Base-by-base conservation (phyloP, 1,139 yeast genomes). In the Pichia kudriavzevii region DNA sequence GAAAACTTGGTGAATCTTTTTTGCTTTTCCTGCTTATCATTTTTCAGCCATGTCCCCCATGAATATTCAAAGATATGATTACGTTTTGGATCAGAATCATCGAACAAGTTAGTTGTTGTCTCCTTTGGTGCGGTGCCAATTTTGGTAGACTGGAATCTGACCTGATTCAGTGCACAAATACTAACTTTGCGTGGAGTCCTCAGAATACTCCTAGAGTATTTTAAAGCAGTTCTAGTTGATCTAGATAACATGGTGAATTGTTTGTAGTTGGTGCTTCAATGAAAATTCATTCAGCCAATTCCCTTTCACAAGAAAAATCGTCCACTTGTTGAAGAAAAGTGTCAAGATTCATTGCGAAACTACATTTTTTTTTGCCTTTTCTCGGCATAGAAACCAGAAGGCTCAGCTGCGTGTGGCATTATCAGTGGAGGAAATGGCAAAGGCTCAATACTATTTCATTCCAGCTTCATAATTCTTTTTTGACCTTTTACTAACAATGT, bases 31-130 rank as follows among this genome's bases (percentile, higher is more conserved):
- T 61, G 61, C 42, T 69, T 71, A 55, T 88, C 95, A 53, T 88
- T 75, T 42, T 69, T 73, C 52, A 88, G 63, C 97, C 97, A 91
- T 4, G 94, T 71, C 32, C 98, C 98, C 95, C 97, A 88, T 4
- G 91, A 67, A 57, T 87, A 91, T 53, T 80, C 75, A 66, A 84
- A 88, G 51, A 88, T 84, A 34, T 76, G 70, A 41, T 72, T 73
- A 56, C 94, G 71, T 42, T 75, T 68, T 13, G 88, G 87, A 33
- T 44, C 47, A 50, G 80, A 87, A 34, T 43, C 42, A 35, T 40
- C 37, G 22, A 31, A 42, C 11, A 44, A 28, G 20, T 35, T 38
- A 4, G 47, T 44, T 3, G 40, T 22, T 5, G 45, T 36, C 8
- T 9, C 16, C 4, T 20, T 12, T 11, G 12, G 7, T 14, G 17